Conservation (phyloP, 192 early-diverging fungal species). For the Umbelopsis ramanniana region DNA sequence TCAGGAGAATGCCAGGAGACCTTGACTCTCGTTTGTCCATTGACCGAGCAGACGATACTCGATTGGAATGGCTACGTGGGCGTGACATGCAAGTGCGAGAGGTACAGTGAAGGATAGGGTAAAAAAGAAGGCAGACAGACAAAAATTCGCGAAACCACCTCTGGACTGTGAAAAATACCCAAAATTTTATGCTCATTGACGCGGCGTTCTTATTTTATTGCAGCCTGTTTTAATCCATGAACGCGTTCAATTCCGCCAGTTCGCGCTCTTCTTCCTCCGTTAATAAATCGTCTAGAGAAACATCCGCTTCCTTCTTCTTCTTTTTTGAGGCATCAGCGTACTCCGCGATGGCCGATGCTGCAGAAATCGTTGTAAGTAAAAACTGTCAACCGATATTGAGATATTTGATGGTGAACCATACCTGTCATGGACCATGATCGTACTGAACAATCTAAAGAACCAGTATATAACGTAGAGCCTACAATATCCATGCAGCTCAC, state of each 20-base stretch:
- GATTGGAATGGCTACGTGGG: conserved; percentile 19
- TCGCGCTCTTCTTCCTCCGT: conserved; percentile 94
- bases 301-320: conserved; percentile 23
- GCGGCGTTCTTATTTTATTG: conserved; percentile 47
- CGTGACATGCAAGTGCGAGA: conserved; percentile 1
- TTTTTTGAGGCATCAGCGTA: conserved; percentile 24
- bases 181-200: conserved; percentile 51
- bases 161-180: not conserved
- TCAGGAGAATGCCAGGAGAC: conserved; percentile 4
- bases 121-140: not conserved
- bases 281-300: conserved; percentile 44
- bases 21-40: conserved; percentile 1
- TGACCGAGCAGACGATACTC: not conserved
- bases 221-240: no score
- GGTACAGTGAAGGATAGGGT: not conserved
- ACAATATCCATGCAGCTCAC: conserved; percentile 66
- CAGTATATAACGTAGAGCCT: conserved; percentile 75
- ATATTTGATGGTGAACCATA: conserved; percentile 38
- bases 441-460: conserved; percentile 85
- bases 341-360: conserved; percentile 17
- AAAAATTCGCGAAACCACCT: not conserved
- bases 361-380: conserved; percentile 28
- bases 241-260: conserved; percentile 70
- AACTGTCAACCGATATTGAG: conserved; percentile 5
- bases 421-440: conserved; percentile 79